Evolutionary conservation across 2,329 filamentous ascomycete species (phyloP).

Genomic region (Westerdykella sp.): DNA sequence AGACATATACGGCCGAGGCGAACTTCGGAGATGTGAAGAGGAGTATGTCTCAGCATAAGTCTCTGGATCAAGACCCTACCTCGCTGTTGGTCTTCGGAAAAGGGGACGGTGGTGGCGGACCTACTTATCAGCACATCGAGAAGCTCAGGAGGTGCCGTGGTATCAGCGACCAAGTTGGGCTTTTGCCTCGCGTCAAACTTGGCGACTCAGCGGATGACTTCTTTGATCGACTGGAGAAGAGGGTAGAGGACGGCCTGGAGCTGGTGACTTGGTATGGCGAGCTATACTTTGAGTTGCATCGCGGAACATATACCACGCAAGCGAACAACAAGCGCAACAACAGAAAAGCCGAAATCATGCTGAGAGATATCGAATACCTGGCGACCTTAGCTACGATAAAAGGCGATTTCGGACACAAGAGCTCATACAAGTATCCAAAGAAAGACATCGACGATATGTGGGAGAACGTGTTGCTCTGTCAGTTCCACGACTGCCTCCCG

Average conservation of each 20-base stretch:
- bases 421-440: slow-evolving; percentile 80
- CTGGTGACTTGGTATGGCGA: slow-evolving; percentile 97
- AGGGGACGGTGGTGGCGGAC: slow-evolving; percentile 91
- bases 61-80: slow-evolving; percentile 84
- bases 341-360: slow-evolving; percentile 72
- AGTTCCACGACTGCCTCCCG: slow-evolving; percentile 96
- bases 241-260: slow-evolving; percentile 58
- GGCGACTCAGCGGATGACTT: slow-evolving; percentile 90
- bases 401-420: slow-evolving; percentile 43
- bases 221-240: slow-evolving; percentile 78
- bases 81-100: slow-evolving; percentile 93
- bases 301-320: slow-evolving; percentile 95
- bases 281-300: slow-evolving; percentile 94
- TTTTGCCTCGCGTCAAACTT: slow-evolving; percentile 81
- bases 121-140: slow-evolving; percentile 88
- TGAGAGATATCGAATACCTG: slow-evolving; percentile 82
- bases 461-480: slow-evolving; percentile 85
- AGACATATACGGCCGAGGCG: slow-evolving; percentile 92
- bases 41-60: slow-evolving; percentile 89
- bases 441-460: slow-evolving; percentile 92
- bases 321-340: slow-evolving; percentile 97
- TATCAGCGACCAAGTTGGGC: slow-evolving; percentile 77
- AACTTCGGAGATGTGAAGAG: slow-evolving; percentile 91
- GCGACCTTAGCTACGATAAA: slow-evolving; percentile 78
- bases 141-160: slow-evolving; percentile 90